Percentiles rank a stretch among this genome's conserved stretches.
Evolutionary conservation across 2,329 filamentous ascomycete species (phyloP).

Genomic region (Scleromitrula shiraiana): DNA sequence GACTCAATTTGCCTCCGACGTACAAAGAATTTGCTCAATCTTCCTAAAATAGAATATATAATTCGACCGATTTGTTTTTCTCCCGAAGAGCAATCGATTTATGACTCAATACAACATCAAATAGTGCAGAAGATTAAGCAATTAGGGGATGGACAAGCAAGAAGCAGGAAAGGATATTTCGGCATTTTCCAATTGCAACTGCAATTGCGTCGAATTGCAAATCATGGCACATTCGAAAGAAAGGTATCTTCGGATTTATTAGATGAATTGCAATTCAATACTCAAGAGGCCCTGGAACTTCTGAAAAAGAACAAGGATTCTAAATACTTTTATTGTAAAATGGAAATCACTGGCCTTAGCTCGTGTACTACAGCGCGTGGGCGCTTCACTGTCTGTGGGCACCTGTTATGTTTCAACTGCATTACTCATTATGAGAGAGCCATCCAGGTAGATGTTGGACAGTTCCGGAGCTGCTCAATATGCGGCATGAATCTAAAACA

Average conservation of each 20-base stretch:
- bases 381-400: background rate
- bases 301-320: background rate
- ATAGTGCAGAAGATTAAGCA: constrained; percentile 30
- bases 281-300: background rate
- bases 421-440: background rate
- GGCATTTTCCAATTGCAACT: constrained; percentile 39
- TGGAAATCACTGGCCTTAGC: background rate
- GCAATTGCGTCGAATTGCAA: constrained; percentile 41
- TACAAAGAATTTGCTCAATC: constrained; percentile 33
- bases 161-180: constrained; percentile 21
- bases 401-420: background rate
- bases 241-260: background rate
- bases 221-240: constrained; percentile 41
- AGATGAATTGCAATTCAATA: background rate
- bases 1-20: constrained; percentile 36
- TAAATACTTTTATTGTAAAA: background rate
- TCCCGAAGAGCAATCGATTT: constrained; percentile 27
- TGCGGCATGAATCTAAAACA: too few relatives aligned
- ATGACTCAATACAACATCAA: constrained; percentile 34
- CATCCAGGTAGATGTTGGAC: background rate
- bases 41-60: constrained; percentile 26
- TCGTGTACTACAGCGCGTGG: background rate
- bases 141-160: constrained; percentile 28
- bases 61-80: constrained; percentile 30
- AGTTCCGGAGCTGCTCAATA: background rate